Evolutionary conservation across 202 grass and related monocot genomes (phyloP).

Genomic region (Schoenoplectus tabernaemontani): DNA sequence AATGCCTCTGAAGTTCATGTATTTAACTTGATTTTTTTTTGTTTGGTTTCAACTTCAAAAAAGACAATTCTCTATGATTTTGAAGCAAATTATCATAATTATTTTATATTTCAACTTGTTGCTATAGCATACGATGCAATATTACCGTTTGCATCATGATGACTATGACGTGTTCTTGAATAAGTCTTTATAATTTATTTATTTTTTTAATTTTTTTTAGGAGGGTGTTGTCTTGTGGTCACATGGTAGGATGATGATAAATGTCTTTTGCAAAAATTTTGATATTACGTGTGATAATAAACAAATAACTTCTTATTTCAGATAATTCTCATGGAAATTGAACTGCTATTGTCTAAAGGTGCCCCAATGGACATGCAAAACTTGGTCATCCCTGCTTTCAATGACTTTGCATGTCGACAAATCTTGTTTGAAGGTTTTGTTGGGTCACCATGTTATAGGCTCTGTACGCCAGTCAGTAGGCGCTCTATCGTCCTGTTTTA

Average conservation of each 20-base stretch:
- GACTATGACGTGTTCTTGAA: not conserved
- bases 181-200: not conserved
- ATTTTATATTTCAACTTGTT: too few species aligned
- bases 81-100: too few species aligned
- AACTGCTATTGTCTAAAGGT: not conserved
- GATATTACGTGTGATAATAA: not conserved
- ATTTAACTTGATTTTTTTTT: not conserved
- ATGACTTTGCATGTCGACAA: not conserved
- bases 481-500: too few species aligned
- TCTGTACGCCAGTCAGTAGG: too few species aligned
- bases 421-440: not conserved
- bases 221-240: not conserved
- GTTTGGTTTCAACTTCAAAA: too few species aligned
- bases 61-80: too few species aligned
- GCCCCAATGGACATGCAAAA: not conserved
- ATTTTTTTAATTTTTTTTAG: not conserved
- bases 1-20: not conserved
- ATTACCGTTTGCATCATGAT: not conserved
- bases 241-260: not conserved
- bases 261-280: not conserved
- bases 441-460: not conserved
- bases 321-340: not conserved
- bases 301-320: not conserved
- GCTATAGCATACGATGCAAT: too few species aligned
- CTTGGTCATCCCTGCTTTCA: not conserved